Evolutionary conservation across 2,329 filamentous ascomycete species (phyloP), one percentile per base, ranked within the genome.

Genomic region (Chaetothyriales sp.): DNA sequence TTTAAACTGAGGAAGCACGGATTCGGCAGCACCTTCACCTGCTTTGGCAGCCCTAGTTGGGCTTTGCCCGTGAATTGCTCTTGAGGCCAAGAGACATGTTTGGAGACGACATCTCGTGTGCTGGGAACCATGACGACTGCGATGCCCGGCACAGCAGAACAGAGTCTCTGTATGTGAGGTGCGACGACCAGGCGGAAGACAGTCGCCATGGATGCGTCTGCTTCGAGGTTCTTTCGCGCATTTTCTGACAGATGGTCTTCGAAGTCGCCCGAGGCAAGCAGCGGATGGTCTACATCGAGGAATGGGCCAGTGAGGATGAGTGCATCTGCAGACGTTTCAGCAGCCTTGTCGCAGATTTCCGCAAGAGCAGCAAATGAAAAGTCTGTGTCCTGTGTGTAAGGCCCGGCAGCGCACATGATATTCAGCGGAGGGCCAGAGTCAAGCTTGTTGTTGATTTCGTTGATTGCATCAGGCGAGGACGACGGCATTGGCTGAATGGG

Each of bases 341-440:
- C 80, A 7, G 89, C 88, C 60, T 83, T 81, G 58, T 77, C 76
- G 63, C 90, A 90, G 15, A 98, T 75, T 26, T 85, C 80, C 61
- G 88, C 81, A 1, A 98, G 72, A 6, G 90, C 84, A 61, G 93
- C 85, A 63, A 89, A 98, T 57, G 88, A 84, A 45, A 98, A 80
- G 62, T 93, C 93, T 61, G 90, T 85, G 59, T 96, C 89, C 2
- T 88, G 80, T 0, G 89, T 95, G 67, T 93, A 98, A 0, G 92
- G 92, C 0, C 92, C 92, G 0, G 87, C 79, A 1, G 84, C 86
- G 52, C 90, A 75, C 39, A 95, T 67, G 48, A 94, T 72, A 60
- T 77, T 88, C 18, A 96, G 68, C 0, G 90, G 88, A 0, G 78
- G 75, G 2, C 73, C 70, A 3, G 66, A 65, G 18, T 71, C 68